These are phyloP conservation scores for Elsinoe australis DNA, from an alignment of 2,329 filamentous ascomycete species.

Conservation along the genomic window DNA sequence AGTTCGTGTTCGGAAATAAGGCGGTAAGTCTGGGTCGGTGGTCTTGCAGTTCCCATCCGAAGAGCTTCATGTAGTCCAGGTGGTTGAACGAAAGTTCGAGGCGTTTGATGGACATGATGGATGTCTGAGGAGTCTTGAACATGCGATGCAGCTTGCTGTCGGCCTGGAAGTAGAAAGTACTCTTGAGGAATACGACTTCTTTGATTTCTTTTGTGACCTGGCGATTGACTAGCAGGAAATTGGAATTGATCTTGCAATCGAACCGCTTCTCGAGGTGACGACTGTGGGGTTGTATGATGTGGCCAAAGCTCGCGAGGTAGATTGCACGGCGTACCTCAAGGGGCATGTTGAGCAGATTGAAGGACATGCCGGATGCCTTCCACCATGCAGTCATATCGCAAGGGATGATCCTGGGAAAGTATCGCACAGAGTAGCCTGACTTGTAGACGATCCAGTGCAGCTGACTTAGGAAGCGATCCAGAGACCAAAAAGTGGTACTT, in stretches of 20 bases:
- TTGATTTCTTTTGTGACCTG: not conserved
- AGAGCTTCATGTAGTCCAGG: constrained; percentile 14
- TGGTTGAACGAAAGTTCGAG: constrained; percentile 7
- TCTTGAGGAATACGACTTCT: not conserved
- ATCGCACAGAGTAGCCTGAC: not conserved
- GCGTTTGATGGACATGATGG: constrained; percentile 6
- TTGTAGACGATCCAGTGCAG: not conserved
- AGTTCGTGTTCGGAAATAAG: not conserved
- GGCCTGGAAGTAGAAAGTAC: constrained; percentile 6
- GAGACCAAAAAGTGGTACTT: not conserved
- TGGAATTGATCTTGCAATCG: not conserved
- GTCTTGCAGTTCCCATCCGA: not conserved
- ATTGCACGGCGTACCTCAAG: constrained; percentile 19
- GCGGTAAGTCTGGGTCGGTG: not conserved
- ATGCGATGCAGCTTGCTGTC: not conserved
- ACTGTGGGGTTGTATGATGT: constrained; percentile 6
- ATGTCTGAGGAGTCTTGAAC: not conserved
- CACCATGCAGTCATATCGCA: constrained; percentile 16
- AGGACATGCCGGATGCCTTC: constrained; percentile 17
- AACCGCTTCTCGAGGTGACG: not conserved
- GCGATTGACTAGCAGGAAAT: constrained; percentile 1
- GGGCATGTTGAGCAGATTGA: constrained; percentile 18
- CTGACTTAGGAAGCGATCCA: not conserved
- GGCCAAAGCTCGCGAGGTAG: constrained; percentile 14
- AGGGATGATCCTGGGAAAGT: not conserved